Conservation (phyloP, 1,284 basidiomycete genomes). For the Ceratobasidium sp. region DNA sequence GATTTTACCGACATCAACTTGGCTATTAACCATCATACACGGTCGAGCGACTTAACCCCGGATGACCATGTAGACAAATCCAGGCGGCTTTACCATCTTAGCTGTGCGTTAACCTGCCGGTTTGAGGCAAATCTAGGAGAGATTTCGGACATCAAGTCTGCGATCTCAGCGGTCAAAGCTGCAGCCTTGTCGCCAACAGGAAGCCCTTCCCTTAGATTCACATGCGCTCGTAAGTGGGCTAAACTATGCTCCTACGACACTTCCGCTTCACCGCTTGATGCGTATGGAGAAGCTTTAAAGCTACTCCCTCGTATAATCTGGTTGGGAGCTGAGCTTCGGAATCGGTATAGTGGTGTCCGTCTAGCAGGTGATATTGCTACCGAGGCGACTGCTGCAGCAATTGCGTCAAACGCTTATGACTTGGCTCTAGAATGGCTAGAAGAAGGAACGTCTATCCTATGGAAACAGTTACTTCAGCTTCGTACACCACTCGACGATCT, state of each 20-base stretch:
- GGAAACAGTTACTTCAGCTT: constrained; percentile 52
- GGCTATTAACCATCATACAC: background rate
- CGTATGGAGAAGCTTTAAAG: background rate
- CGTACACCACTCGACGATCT: constrained; percentile 52
- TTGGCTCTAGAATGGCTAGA: constrained; percentile 50
- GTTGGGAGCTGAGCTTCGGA: constrained; percentile 7
- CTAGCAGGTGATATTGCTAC: background rate
- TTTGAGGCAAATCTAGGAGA: background rate
- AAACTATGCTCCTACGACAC: background rate
- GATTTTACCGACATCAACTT: background rate
- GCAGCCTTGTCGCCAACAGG: background rate
- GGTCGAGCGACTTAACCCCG: background rate
- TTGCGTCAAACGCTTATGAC: constrained; percentile 5
- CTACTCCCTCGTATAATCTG: constrained; percentile 32
- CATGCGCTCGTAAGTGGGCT: background rate
- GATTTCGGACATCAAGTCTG: background rate
- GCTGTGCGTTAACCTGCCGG: background rate
- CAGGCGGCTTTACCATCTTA: background rate
- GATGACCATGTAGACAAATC: background rate
- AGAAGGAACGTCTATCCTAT: constrained; percentile 52
- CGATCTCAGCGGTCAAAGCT: background rate
- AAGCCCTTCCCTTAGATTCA: background rate
- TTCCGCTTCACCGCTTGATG: background rate
- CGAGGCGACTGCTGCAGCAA: constrained; percentile 14
- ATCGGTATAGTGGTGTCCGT: background rate